phyloP scores from a whole-genome alignment of 2,329 filamentous ascomycete genomes.

The Penicillium sp. region DNA sequence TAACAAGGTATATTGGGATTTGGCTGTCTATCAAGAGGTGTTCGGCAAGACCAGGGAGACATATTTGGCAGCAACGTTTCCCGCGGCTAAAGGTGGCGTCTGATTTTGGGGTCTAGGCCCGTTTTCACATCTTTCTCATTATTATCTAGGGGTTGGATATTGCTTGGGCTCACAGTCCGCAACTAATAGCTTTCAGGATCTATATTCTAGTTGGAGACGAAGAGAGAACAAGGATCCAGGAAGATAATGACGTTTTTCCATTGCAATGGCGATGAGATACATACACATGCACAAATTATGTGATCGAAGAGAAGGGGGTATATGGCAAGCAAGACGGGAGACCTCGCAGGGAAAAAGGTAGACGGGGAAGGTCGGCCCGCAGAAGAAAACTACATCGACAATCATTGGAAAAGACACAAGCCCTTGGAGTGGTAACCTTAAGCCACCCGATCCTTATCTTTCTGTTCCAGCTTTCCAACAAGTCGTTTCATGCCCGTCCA shows the following conservation, averaged over 20 bases:
- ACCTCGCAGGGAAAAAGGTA: constrained; percentile 9
- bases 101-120: not conserved
- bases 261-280: constrained; percentile 7
- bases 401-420: constrained; percentile 6
- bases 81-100: not conserved
- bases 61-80: not conserved
- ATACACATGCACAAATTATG: constrained; percentile 18
- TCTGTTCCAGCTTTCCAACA: constrained; percentile 67
- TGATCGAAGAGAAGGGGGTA: constrained; percentile 25
- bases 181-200: not conserved
- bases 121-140: no score
- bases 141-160: not conserved
- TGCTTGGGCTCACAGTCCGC: not conserved
- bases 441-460: constrained; percentile 41
- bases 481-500: constrained; percentile 93
- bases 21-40: not conserved
- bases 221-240: not conserved
- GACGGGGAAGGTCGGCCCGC: constrained; percentile 12
- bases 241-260: not conserved
- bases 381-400: constrained; percentile 14
- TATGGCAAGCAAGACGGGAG: constrained; percentile 24
- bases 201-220: not conserved
- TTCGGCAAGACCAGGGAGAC: not conserved
- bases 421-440: constrained; percentile 13
- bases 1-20: not conserved